phyloP scores from a whole-genome alignment of 2,329 filamentous ascomycete species.

The Emmonsiellopsis sp. region DNA sequence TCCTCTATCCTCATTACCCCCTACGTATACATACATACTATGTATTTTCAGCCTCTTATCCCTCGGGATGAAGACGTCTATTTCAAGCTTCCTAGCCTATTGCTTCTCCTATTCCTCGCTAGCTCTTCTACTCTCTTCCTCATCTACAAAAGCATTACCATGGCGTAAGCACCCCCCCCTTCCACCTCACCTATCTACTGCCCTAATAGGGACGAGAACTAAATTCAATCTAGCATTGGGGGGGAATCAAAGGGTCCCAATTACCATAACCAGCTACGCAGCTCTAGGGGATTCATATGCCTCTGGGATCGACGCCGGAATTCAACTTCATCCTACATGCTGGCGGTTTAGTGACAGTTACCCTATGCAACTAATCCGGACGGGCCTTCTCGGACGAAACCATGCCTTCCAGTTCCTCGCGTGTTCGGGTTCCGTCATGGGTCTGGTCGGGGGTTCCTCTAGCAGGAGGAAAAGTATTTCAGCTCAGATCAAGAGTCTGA shows the following conservation, averaged over 20 bases:
- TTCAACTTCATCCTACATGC: conserved; percentile 10
- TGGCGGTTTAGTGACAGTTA: conserved; percentile 18
- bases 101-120: not conserved
- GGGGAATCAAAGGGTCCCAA: not conserved
- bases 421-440: conserved; percentile 17
- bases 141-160: not conserved
- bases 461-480: conserved; percentile 6
- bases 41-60: conserved; percentile 1
- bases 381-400: conserved; percentile 8
- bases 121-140: not conserved
- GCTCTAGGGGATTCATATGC: conserved; percentile 21
- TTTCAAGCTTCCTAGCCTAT: not conserved
- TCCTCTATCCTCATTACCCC: not conserved
- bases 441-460: conserved; percentile 11
- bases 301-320: conserved; percentile 17
- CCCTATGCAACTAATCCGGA: conserved; percentile 14
- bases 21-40: not conserved
- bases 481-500: conserved; percentile 6
- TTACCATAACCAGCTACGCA: conserved; percentile 11
- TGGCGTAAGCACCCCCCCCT: not conserved
- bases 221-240: not conserved
- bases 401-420: conserved; percentile 16
- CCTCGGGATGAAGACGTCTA: not conserved
- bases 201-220: not conserved
- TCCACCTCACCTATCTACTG: not conserved